Evolutionary conservation across 192 early-diverging fungal genomes (phyloP).

Genomic region (Podila clonocystis): DNA sequence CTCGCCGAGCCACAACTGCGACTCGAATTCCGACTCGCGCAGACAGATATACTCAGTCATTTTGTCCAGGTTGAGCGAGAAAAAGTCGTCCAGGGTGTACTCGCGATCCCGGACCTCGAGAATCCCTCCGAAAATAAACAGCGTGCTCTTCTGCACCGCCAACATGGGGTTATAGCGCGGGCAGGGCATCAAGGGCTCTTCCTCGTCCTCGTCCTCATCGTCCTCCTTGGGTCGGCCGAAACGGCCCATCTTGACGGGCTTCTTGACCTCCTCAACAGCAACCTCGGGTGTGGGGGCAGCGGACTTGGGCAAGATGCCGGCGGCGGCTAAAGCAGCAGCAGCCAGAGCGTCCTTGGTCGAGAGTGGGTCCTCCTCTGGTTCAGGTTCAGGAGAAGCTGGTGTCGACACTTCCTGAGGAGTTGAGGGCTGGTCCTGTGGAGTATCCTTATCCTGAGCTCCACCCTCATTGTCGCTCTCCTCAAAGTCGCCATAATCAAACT

Average conservation of each 20-base stretch:
- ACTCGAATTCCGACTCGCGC: conserved; percentile 57
- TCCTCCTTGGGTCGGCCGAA: conserved; percentile 1
- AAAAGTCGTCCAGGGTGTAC: conserved; percentile 70
- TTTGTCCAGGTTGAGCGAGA: conserved; percentile 74
- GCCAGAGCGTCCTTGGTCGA: conserved; percentile 40
- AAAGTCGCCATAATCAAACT: conserved; percentile 52
- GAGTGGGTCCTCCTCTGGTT: not conserved
- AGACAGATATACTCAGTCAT: conserved; percentile 64
- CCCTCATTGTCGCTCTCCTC: conserved; percentile 50
- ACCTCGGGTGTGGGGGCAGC: conserved; percentile 3
- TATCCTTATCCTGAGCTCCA: conserved; percentile 17
- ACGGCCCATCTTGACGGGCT: conserved; percentile 7
- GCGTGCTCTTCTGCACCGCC: conserved; percentile 59
- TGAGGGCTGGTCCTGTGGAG: not conserved
- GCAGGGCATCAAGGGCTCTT: conserved; percentile 56
- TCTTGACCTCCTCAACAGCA: not conserved
- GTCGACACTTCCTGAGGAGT: conserved; percentile 12
- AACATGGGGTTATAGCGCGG: conserved; percentile 78
- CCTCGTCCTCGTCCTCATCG: conserved; percentile 34
- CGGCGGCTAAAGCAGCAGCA: conserved; percentile 43
- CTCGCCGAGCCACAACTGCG: conserved; percentile 60
- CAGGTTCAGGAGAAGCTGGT: not conserved
- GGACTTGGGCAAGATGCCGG: conserved; percentile 41
- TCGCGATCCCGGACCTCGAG: conserved; percentile 70
- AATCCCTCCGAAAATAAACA: conserved; percentile 75